These are phyloP conservation scores for Amphibolis antarctica DNA, from an alignment of 106 monocot genomes.

Conservation along the genomic window DNA sequence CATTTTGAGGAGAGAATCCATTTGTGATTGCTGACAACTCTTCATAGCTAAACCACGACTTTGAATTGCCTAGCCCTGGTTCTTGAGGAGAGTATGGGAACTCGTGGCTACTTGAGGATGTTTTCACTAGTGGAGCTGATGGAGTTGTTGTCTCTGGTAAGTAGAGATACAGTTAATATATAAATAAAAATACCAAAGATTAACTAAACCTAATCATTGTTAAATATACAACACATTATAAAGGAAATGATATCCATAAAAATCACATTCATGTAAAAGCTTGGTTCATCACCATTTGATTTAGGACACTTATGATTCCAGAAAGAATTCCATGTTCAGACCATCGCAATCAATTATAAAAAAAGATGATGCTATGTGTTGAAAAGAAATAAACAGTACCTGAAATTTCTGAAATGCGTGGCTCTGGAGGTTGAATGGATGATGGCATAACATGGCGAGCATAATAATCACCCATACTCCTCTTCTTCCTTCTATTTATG, in stretches of 20 bases:
- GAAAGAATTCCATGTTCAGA: not conserved
- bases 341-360: not conserved
- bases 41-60: slow-evolving; percentile 33
- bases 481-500: slow-evolving; percentile 24
- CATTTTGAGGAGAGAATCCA: slow-evolving; percentile 37
- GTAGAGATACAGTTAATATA: not conserved
- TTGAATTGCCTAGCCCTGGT: slow-evolving; percentile 20
- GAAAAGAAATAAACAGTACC: not conserved
- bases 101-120: slow-evolving; percentile 24
- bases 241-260: not conserved
- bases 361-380: not conserved
- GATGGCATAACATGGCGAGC: slow-evolving; percentile 26
- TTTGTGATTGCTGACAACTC: slow-evolving; percentile 37
- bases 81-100: slow-evolving; percentile 33
- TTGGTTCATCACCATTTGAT: not conserved
- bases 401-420: slow-evolving; percentile 7
- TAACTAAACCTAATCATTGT: not conserved
- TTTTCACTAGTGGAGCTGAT: slow-evolving; percentile 14
- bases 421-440: slow-evolving; percentile 19
- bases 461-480: slow-evolving; percentile 9
- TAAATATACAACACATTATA: not conserved
- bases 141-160: slow-evolving; percentile 19
- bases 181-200: not conserved
- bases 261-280: not conserved
- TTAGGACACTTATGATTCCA: not conserved